Evolutionary conservation across 768 basidiomycete genomes (phyloP), one percentile per base, ranked within the genome.

Genomic region (Termitomyces eurrhizus): DNA sequence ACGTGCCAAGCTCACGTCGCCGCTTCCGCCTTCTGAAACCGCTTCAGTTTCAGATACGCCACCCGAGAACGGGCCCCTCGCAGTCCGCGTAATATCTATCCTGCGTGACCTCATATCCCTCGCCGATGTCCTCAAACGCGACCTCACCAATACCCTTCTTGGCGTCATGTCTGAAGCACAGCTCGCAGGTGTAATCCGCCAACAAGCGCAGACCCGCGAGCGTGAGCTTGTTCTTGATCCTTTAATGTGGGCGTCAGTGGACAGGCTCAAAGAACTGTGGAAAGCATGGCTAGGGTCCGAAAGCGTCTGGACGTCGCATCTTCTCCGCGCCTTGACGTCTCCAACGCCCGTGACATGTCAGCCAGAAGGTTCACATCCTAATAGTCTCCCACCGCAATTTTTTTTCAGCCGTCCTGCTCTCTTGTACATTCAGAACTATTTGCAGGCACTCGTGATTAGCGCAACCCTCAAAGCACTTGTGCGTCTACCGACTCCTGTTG

Each of bases 371-470:
- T 33, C 72, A 72, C 16, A 60, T 13, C 56, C 62, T 45, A 87
- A 89, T 61, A 59, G 63, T 24, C 75, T 91, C 16, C 89, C 90
- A 1, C 87, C 88, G 0, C 82, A 84, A 37, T 82, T 90, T 62
- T 83, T 90, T 65, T 84, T 90, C 68, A 77, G 77, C 1, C 66
- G 76, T 5, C 84, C 84, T 2, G 69, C 77, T 7, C 74, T 90
- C 0, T 68, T 87, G 46, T 80, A 79, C 66, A 65, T 84, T 13
- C 89, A 92, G 70, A 89, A 92, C 64, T 81, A 83, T 64, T 70
- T 90, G 6, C 89, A 92, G 67, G 89, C 88, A 4, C 76, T 90
- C 12, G 78, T 87, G 16, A 85, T 90, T 36, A 75, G 83, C 26
- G 87, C 88, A 4, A 77, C 84, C 7, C 73, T 92, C 42, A 80